A percentile compares a stretch with the other conserved stretches of the same genome.
Evolutionary conservation across 75 land plant species (phyloP).

Genomic region (Pinus albicaulis): DNA sequence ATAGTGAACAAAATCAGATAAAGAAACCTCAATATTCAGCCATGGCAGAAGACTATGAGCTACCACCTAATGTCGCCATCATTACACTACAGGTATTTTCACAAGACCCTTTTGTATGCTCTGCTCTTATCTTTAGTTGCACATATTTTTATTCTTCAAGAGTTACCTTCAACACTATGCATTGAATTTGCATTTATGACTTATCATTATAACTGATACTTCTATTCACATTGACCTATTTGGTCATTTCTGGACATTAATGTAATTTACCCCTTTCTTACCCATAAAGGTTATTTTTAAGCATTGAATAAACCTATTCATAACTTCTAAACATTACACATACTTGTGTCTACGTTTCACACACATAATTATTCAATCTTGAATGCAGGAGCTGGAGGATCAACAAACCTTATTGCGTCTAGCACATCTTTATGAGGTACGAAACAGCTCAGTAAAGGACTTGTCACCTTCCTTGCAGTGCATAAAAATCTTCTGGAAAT

Average conservation of each 20-base stretch:
- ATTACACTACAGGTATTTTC: slow-evolving; percentile 44
- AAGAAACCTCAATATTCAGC: slow-evolving; percentile 24
- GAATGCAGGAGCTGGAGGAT: slow-evolving; percentile 10
- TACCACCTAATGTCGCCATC: slow-evolving; percentile 53
- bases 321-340: neutral
- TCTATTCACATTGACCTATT: too few species aligned
- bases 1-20: slow-evolving; percentile 13
- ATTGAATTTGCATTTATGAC: too few species aligned
- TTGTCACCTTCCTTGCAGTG: neutral
- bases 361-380: neutral
- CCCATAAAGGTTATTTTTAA: neutral
- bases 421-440: slow-evolving; percentile 13
- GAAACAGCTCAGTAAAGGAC: neutral
- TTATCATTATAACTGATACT: too few species aligned
- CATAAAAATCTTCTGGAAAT: too few species aligned
- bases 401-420: neutral
- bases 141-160: too few species aligned
- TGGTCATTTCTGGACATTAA: too few species aligned
- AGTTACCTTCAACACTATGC: too few species aligned
- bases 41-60: slow-evolving; percentile 28
- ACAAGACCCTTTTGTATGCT: neutral
- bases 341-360: too few species aligned
- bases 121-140: too few species aligned
- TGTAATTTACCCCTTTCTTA: neutral
- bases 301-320: neutral